phyloP scores from a whole-genome alignment of 176 grass and related monocot species.

The Zea luxurians region DNA sequence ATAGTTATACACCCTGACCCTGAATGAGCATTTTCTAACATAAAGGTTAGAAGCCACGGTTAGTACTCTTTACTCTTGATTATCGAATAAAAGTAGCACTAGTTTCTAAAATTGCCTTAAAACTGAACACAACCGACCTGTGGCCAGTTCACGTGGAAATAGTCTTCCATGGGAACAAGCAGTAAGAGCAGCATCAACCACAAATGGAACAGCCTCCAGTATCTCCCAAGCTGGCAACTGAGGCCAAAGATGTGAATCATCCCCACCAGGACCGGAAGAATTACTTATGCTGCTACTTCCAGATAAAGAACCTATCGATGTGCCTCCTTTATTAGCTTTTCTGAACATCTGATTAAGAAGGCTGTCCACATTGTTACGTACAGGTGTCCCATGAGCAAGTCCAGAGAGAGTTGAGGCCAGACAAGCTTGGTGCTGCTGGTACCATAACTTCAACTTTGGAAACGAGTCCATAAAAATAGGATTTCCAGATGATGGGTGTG shows the following conservation, averaged over 20 bases:
- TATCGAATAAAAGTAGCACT: slow-evolving; percentile 23
- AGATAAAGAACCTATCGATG: slow-evolving; percentile 62
- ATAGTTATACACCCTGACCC: not conserved
- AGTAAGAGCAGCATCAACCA: slow-evolving; percentile 95
- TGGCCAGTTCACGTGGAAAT: slow-evolving; percentile 88
- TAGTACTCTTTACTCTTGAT: slow-evolving; percentile 12
- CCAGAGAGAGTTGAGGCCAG: slow-evolving; percentile 95
- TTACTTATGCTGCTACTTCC: slow-evolving; percentile 86
- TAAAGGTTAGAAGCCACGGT: not conserved
- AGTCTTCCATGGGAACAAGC: slow-evolving; percentile 92
- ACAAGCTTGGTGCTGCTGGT: slow-evolving; percentile 95
- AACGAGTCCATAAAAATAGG: slow-evolving; percentile 94
- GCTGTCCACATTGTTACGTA: slow-evolving; percentile 77
- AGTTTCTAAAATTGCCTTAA: slow-evolving; percentile 11
- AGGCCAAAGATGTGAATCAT: slow-evolving; percentile 78
- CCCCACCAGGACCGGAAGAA: slow-evolving; percentile 55
- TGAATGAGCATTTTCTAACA: slow-evolving; percentile 18
- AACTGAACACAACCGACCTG: slow-evolving; percentile 61
- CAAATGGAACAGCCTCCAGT: slow-evolving; percentile 96
- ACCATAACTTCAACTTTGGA: slow-evolving; percentile 94
- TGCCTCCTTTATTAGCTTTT: slow-evolving; percentile 74
- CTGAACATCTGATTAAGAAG: slow-evolving; percentile 94
- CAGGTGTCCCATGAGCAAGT: slow-evolving; percentile 77
- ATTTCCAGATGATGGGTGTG: slow-evolving; percentile 44
- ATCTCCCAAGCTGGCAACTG: slow-evolving; percentile 96